phyloP scores from a whole-genome alignment of 2,329 filamentous ascomycete genomes.

The Sarocladiaceae sp. region DNA sequence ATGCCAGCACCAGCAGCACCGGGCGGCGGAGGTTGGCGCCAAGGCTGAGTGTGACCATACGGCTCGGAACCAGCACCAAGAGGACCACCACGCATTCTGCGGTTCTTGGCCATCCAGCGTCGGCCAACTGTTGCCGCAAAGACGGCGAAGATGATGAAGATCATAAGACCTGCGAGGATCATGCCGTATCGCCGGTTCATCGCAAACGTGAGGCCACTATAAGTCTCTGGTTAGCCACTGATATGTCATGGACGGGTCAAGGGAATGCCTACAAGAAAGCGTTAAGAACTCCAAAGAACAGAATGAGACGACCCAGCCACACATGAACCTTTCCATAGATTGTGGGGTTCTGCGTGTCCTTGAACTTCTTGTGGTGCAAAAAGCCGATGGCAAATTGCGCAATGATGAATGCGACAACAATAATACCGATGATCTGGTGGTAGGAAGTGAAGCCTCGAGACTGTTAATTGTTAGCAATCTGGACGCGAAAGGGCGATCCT shows the following conservation, averaged over 20 bases:
- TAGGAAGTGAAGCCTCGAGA: constrained; percentile 47
- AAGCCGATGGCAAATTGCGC: constrained; percentile 51
- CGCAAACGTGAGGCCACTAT: constrained; percentile 54
- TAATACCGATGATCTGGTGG: constrained; percentile 57
- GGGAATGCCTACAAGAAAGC: constrained; percentile 48
- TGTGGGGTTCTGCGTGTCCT: constrained; percentile 43
- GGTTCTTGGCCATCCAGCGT: constrained; percentile 21
- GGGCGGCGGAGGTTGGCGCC: constrained; percentile 18
- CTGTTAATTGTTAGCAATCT: constrained; percentile 23
- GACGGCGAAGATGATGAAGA: constrained; percentile 38
- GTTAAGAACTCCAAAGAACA: constrained; percentile 51
- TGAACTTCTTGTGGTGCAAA: constrained; percentile 51
- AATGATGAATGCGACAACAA: constrained; percentile 48
- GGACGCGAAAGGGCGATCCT: too few relatives aligned
- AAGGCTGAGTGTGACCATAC: constrained; percentile 18
- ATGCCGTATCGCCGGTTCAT: constrained; percentile 42
- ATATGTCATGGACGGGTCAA: neutral
- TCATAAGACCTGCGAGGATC: constrained; percentile 42
- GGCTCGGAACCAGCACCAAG: constrained; percentile 20
- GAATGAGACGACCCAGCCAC: constrained; percentile 51
- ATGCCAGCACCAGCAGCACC: neutral
- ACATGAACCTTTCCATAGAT: constrained; percentile 50
- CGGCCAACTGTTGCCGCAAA: constrained; percentile 30
- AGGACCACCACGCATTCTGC: constrained; percentile 12
- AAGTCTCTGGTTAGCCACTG: constrained; percentile 12